Evolutionary conservation across 2,329 filamentous ascomycete species (phyloP).

Genomic region (Allantophomopsis cytisporea): DNA sequence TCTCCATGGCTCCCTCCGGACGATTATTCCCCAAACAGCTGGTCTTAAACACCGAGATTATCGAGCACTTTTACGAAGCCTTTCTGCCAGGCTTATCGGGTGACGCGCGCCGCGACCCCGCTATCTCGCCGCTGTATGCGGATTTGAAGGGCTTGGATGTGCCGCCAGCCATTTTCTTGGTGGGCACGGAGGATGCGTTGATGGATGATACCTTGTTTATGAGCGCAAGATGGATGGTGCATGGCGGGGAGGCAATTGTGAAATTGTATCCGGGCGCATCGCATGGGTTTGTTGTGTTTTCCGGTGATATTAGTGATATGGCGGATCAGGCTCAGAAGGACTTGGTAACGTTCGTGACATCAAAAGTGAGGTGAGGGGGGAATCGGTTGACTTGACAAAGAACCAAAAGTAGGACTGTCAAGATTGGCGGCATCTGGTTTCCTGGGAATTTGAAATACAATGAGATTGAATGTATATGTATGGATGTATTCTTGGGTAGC

Average conservation of each 20-base stretch:
- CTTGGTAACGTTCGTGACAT: too few relatives aligned
- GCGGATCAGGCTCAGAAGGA: too few relatives aligned
- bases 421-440: too few relatives aligned
- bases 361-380: too few relatives aligned
- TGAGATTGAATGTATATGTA: too few relatives aligned
- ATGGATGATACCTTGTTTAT: slow-evolving; percentile 38
- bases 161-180: slow-evolving; percentile 38
- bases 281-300: slow-evolving; percentile 30
- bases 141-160: slow-evolving; percentile 23
- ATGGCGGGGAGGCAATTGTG: slow-evolving; percentile 32
- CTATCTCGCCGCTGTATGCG: slow-evolving; percentile 34
- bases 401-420: too few relatives aligned
- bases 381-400: too few relatives aligned
- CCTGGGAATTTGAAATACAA: too few relatives aligned
- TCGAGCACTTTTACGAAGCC: slow-evolving; percentile 29
- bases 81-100: slow-evolving; percentile 26
- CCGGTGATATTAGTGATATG: too few relatives aligned
- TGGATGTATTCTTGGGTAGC: too few relatives aligned
- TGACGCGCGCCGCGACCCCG: slow-evolving; percentile 26
- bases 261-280: slow-evolving; percentile 39
- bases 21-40: slow-evolving; percentile 9
- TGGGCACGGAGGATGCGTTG: slow-evolving; percentile 38
- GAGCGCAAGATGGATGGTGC: slow-evolving; percentile 37
- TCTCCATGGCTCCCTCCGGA: slow-evolving; percentile 26
- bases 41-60: slow-evolving; percentile 30